Evolutionary conservation across 2,329 filamentous ascomycete genomes (phyloP), one percentile per base, ranked within the genome.

Genomic region (Paracamarosporium sp.): DNA sequence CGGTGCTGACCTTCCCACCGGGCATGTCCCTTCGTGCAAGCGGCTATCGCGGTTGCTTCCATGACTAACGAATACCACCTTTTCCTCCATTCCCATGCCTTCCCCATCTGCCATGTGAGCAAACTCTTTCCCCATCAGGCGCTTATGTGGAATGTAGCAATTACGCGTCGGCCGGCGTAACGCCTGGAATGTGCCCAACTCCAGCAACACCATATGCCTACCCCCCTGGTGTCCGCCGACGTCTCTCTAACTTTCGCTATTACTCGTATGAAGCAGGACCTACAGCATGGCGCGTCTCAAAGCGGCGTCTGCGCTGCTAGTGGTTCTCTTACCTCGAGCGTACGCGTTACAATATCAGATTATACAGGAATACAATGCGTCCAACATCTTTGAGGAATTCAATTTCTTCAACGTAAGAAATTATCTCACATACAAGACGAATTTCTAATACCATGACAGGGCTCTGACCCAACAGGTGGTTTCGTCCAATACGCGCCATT

Each of bases 331-430:
- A 13, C 17, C 48, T 22, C 36, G 22, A 40, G 55, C 52, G 17
- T n/a, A 57, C 15, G 52, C 57, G 13, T 54, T 56, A 31, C 53
- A 59, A 15, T 71, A 72, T 58, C 53, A 59, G 31, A 60, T 73
- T 15, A 56, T 63, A 25, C 63, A 68, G 55, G 56, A 55, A 11
- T 73, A 72, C 57, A 64, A 55, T 20, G 50, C 67, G 24, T 46
- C 63, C 5, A 72, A 62, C 38, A 79, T 80, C 66, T 80, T 80
- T 59, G 66, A 76, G 56, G 67, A 67, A 44, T 80, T 80, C 61
- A 65, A 64, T n/a, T 72, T 76, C 59, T 79, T 71, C 64, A 53
- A 51, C 11, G 64, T 67, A 40, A 28, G 51, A 47, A 13, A 12
- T 13, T 6, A 5, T 24, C 41, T 41, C 3, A 17, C 17, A 12